phyloP scores from a whole-genome alignment of 2,329 filamentous ascomycete species.

The Alternaria sp. region DNA sequence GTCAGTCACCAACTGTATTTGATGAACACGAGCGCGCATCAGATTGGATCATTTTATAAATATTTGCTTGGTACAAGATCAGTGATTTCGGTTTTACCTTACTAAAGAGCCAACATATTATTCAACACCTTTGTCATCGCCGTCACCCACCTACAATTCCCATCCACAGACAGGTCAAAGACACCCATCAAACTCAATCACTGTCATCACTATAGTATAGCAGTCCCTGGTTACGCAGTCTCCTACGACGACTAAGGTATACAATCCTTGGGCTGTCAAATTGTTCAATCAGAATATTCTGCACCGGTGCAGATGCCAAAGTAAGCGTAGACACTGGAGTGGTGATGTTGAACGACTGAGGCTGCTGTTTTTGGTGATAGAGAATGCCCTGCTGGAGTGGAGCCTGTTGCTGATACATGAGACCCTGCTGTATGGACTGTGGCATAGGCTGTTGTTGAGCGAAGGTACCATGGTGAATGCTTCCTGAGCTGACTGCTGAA shows the following conservation, averaged over 20 bases:
- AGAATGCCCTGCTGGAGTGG: not conserved
- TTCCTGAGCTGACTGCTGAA: not conserved
- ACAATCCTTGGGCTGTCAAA: not conserved
- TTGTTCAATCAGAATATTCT: not conserved
- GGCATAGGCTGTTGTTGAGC: not conserved
- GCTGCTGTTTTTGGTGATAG: not conserved
- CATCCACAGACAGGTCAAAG: not conserved
- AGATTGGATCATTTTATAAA: not conserved
- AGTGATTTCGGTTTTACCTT: not conserved
- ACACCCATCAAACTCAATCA: not conserved
- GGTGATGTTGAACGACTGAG: not conserved
- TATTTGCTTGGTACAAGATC: rapidly evolving
- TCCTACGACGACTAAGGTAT: not conserved
- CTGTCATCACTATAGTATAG: not conserved
- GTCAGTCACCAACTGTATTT: too few species aligned
- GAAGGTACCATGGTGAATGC: not conserved
- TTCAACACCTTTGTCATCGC: not conserved
- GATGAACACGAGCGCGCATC: too few species aligned
- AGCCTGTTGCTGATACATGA: not conserved
- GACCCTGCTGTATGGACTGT: not conserved
- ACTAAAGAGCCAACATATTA: not conserved
- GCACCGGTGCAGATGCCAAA: not conserved
- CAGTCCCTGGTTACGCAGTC: not conserved
- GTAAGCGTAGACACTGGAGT: not conserved
- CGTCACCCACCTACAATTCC: not conserved